These are phyloP conservation scores for Sarocladium oryzae DNA, from an alignment of 2,329 filamentous ascomycete species.

Conservation along the genomic window DNA sequence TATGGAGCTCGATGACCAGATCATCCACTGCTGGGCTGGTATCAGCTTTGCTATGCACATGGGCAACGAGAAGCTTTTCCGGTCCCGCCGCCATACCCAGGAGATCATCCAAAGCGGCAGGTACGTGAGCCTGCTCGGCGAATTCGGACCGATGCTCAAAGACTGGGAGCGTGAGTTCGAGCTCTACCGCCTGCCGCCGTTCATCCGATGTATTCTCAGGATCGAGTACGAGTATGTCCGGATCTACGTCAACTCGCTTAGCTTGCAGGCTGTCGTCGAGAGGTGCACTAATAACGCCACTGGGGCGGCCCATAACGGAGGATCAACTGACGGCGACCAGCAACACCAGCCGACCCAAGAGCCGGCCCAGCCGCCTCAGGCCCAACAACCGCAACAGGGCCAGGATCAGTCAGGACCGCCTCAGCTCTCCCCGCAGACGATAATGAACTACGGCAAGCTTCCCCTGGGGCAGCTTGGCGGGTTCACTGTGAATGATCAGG, in stretches of 20 bases:
- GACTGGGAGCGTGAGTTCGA: slow-evolving; percentile 82
- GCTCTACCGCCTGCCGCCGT: slow-evolving; percentile 60
- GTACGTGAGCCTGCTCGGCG: slow-evolving; percentile 74
- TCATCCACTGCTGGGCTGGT: slow-evolving; percentile 85
- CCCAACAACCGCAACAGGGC: slow-evolving; percentile 16
- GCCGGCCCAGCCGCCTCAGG: slow-evolving; percentile 10
- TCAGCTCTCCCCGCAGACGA: slow-evolving; percentile 53
- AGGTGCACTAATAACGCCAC: slow-evolving; percentile 73
- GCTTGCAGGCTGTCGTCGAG: slow-evolving; percentile 90
- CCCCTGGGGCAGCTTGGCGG: slow-evolving; percentile 58
- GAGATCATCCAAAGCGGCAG: slow-evolving; percentile 80
- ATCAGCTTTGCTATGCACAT: slow-evolving; percentile 90
- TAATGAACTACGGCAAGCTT: slow-evolving; percentile 58
- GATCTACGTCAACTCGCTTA: slow-evolving; percentile 90
- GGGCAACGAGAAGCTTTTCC: slow-evolving; percentile 83
- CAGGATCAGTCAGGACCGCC: slow-evolving; percentile 20
- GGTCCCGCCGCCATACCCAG: slow-evolving; percentile 79
- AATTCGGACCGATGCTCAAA: slow-evolving; percentile 71
- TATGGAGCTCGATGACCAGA: slow-evolving; percentile 60
- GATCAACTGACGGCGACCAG: slow-evolving; percentile 9
- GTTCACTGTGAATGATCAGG: slow-evolving; percentile 60
- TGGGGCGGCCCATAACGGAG: slow-evolving; percentile 26
- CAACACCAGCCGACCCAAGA: slow-evolving; percentile 11
- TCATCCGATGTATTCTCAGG: slow-evolving; percentile 68
- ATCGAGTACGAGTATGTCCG: slow-evolving; percentile 96